Evolutionary conservation across 2,329 filamentous ascomycete species (phyloP).

Genomic region (Pyrenophora tritici-repentis): DNA sequence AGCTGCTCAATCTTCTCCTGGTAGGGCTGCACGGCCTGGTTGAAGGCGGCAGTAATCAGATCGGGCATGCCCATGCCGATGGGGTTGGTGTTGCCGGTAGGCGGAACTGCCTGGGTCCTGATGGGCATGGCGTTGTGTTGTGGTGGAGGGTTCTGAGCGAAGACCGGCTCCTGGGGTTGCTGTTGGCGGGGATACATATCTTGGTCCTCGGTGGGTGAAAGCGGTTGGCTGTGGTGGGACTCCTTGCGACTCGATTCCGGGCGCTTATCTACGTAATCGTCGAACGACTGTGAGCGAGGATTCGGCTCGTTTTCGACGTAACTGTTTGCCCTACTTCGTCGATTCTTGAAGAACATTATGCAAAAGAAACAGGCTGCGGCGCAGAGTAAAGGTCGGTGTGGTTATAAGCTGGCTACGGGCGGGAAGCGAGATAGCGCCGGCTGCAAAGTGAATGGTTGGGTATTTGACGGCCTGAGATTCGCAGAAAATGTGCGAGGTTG

Average conservation of each 20-base stretch:
- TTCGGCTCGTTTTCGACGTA: slow-evolving; percentile 55
- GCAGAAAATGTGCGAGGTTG: slow-evolving; percentile 23
- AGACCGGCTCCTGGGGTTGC: slow-evolving; percentile 47
- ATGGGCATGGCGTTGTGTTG: slow-evolving; percentile 30
- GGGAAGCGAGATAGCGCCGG: slow-evolving; percentile 25
- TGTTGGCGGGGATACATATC: slow-evolving; percentile 54
- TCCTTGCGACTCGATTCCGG: slow-evolving; percentile 48
- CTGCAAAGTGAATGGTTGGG: slow-evolving; percentile 20
- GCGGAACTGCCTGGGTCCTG: slow-evolving; percentile 31
- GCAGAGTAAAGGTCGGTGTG: slow-evolving; percentile 20
- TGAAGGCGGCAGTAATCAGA: slow-evolving; percentile 58
- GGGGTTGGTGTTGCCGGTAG: slow-evolving; percentile 23
- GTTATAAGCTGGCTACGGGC: slow-evolving; percentile 30
- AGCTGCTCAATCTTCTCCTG: slow-evolving; percentile 59
- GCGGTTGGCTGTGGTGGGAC: slow-evolving; percentile 37
- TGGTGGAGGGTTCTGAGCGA: slow-evolving; percentile 26
- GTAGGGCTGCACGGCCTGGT: slow-evolving; percentile 58
- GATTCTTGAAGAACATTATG: slow-evolving; percentile 56
- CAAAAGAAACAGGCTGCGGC: slow-evolving; percentile 22
- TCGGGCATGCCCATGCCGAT: slow-evolving; percentile 55
- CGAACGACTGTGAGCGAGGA: slow-evolving; percentile 47
- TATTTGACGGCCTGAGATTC: slow-evolving; percentile 14
- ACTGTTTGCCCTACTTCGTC: slow-evolving; percentile 52
- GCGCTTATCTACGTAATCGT: slow-evolving; percentile 49
- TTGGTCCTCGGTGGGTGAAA: slow-evolving; percentile 35